Conservation (phyloP, 805 yeast genomes). For the Wickerhamiella nectarea region DNA sequence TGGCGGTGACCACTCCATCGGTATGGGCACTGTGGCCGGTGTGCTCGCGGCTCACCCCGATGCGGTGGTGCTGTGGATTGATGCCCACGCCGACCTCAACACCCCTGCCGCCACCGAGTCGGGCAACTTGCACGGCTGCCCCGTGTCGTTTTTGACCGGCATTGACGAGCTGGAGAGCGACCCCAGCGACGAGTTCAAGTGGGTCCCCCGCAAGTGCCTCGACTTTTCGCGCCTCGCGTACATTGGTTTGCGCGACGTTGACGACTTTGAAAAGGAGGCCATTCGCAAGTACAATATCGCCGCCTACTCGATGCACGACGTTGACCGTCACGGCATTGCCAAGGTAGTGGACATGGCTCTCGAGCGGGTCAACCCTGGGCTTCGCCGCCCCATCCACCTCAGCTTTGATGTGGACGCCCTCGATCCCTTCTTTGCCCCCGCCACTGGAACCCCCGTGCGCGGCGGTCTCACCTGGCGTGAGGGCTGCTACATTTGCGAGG, state of each 20-base stretch:
- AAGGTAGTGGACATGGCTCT: constrained; percentile 87
- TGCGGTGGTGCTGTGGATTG: constrained; percentile 88
- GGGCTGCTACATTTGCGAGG: constrained; percentile 84
- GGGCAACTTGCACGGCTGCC: constrained; percentile 95
- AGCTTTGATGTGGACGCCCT: constrained; percentile 95
- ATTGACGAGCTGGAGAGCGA: constrained; percentile 48
- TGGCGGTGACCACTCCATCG: constrained; percentile 96
- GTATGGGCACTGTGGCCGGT: constrained; percentile 84
- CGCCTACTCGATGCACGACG: constrained; percentile 90
- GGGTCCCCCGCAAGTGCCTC: constrained; percentile 59
- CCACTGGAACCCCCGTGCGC: constrained; percentile 95
- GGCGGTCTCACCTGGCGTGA: constrained; percentile 93
- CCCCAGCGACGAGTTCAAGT: constrained; percentile 55
- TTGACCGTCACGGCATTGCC: constrained; percentile 87
- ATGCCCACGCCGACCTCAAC: constrained; percentile 96
- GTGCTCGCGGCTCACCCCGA: constrained; percentile 68
- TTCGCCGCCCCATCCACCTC: constrained; percentile 65
- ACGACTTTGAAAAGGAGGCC: constrained; percentile 66
- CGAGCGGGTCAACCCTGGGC: constrained; percentile 57
- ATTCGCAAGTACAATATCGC: constrained; percentile 57
- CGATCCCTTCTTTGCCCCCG: constrained; percentile 88
- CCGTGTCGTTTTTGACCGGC: constrained; percentile 82
- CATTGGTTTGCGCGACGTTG: constrained; percentile 91
- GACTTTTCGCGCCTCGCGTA: constrained; percentile 66
- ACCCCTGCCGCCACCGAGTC: constrained; percentile 70